Base-by-base conservation (phyloP, 139 green algal genomes). In the Chlorella sp. region DNA sequence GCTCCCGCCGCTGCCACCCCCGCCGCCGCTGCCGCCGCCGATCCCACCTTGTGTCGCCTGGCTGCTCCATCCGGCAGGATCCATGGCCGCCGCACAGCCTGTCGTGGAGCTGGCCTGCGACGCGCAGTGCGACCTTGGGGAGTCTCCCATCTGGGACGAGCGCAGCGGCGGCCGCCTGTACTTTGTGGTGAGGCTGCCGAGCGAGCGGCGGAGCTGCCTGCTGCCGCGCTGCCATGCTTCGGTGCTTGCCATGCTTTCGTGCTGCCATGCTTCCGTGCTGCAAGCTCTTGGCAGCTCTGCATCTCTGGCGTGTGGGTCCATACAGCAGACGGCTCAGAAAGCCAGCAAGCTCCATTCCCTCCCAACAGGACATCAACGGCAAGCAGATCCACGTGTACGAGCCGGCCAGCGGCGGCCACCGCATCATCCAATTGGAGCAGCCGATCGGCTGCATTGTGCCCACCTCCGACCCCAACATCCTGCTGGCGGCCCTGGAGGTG, bases 71-170 rank as follows among this genome's bases (percentile, higher is more conserved):
- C 23, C 25, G 23, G 32, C 69, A 21, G 20, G 5, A 30, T 26
- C 25, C 38, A 60, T 56, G 38, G 20, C 60, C 21, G 55, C 11
- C 51, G 2, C 13, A 9, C 51, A 84, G 60, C 55, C 44, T 23
- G 41, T 7, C 15, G 71, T 88, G 25, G 76, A 92, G 38, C 85
- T 92, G 26, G 88, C 86, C 11, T 60, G 87, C 11, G 82, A 93
- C 30, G 76, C 70, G 1, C 60, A 76, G 30, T 88, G 81, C 51
- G 74, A 91, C 60, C 80, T 93, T 12, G 88, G 88, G 9, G 90
- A 93, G 76, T 57, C 47, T 16, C 90, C 90, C 32, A 38, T 91
- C 6, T 93, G 80, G 74, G 90, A 93, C 32, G 88, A 78, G 20
- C 41, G 80, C 32, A 85, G 41, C 30, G 41, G 76, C 25, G 55